Percentiles rank a stretch among this genome's conserved stretches.
Conservation (phyloP, 2,329 filamentous ascomycete genomes). For the Pseudocercospora fijiensis region DNA sequence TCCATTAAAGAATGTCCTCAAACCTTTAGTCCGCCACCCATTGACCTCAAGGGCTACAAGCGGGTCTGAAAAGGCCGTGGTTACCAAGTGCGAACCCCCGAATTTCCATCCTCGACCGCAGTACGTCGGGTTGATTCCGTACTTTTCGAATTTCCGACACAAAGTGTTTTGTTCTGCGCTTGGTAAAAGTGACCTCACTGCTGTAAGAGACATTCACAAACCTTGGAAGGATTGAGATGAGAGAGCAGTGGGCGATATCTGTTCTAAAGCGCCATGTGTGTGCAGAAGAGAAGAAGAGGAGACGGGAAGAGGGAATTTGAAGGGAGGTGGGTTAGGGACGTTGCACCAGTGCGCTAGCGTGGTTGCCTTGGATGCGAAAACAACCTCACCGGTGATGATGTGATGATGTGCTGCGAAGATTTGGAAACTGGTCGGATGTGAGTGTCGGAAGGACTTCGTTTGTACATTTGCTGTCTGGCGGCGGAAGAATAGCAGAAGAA, state of each 20-base stretch:
- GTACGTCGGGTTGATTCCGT: not conserved
- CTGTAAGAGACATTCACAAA: constrained; percentile 19
- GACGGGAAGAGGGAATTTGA: constrained; percentile 1
- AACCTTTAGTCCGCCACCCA: constrained; percentile 37
- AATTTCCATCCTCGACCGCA: constrained; percentile 13
- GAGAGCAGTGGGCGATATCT: constrained; percentile 35
- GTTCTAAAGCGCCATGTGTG: constrained; percentile 34
- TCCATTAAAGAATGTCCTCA: constrained; percentile 29
- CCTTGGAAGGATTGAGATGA: constrained; percentile 16
- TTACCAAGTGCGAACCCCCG: not conserved
- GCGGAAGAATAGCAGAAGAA: not conserved
- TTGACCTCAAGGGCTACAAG: constrained; percentile 29
- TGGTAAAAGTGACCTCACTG: constrained; percentile 35
- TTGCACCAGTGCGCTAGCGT: not conserved
- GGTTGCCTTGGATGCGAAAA: not conserved
- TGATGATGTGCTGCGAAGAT: not conserved
- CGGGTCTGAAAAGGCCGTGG: constrained; percentile 38
- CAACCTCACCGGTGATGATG: not conserved
- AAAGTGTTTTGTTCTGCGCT: constrained; percentile 15
- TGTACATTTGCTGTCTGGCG: constrained; percentile 12
- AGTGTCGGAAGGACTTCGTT: not conserved
- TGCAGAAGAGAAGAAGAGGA: constrained; percentile 7
- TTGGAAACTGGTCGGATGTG: not conserved
- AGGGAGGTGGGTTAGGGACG: not conserved
- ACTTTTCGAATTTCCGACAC: not conserved